Evolutionary conservation across 106 monocot species (phyloP), one percentile per base, ranked within the genome.

Genomic region (Narthecium ossifragum): DNA sequence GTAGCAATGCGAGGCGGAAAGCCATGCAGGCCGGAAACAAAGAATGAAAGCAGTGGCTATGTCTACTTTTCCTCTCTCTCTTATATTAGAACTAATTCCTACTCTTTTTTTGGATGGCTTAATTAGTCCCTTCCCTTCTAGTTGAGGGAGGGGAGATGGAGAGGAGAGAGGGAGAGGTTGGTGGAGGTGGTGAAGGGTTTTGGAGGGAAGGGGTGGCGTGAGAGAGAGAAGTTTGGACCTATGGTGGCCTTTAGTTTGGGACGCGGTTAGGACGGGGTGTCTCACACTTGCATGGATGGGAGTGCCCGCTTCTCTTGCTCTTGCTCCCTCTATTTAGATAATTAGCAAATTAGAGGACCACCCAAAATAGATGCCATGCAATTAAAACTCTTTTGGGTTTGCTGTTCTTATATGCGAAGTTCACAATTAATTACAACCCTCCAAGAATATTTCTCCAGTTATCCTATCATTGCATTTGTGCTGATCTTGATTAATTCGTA

Each of bases 1-100:
- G 36, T 25, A 61, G 13, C 20, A 61, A 62, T 2, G 53, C 30
- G 31, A 60, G 28, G 9, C 62, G 70, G 26, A 38, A 39, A 41
- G 69, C 69, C 60, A 61, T 53, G 59, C 9, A 22, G 46, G 26
- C 43, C 17, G 34, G 38, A n/a, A 34, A 34, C 50, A 63, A 9
- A 11, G 31, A 24, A 6, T 0, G 15, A 4, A 49, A 46, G 45
- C 46, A 20, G 1, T 2, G 17, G 46, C 46, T 20, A 5, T 46
- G 14, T 20, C 17, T 5, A n/a, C 0, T 46, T 20, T 0, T 0
- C n/a, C 0, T 46, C 5, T 18, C 54, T 55, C 7, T 55, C 54
- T 55, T 32, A 5, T 36, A 1, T 3, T 34, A 18, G 18, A 13
- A 6, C 9, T n/a, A 15, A 18, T 34, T 22, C 6, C 17, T 34